Percentiles rank a stretch among this genome's conserved stretches.
phyloP scores from a whole-genome alignment of 148 eudicot species.

The Rhododendron griersonianum region DNA sequence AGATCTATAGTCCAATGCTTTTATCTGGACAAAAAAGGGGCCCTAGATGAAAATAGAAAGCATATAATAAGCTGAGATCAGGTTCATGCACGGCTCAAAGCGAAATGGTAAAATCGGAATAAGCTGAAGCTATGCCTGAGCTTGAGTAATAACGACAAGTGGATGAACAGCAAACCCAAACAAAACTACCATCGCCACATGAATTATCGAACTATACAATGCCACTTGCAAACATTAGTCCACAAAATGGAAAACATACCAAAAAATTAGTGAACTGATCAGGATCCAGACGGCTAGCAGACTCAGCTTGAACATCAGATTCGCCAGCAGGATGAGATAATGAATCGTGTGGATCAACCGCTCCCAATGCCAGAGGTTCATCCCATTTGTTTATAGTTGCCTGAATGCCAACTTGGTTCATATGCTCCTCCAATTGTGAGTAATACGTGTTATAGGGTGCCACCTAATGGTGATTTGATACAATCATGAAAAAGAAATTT shows the following conservation, averaged over 20 bases:
- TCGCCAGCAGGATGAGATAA: constrained; percentile 94
- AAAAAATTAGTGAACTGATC: constrained; percentile 87
- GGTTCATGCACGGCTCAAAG: background rate
- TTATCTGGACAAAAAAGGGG: background rate
- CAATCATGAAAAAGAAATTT: background rate
- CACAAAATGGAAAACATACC: constrained; percentile 37
- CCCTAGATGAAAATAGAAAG: background rate
- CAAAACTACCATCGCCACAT: background rate
- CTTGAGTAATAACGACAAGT: background rate
- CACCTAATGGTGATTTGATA: constrained; percentile 43
- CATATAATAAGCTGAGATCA: background rate
- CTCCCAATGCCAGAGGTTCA: constrained; percentile 80
- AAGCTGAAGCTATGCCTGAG: background rate
- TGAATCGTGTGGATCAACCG: constrained; percentile 95
- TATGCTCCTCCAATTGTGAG: constrained; percentile 85
- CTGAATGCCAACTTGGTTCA: constrained; percentile 79
- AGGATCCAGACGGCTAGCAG: constrained; percentile 75
- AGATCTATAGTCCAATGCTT: background rate
- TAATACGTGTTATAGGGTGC: constrained; percentile 94
- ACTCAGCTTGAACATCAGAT: constrained; percentile 91
- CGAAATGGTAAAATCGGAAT: background rate
- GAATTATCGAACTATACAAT: background rate
- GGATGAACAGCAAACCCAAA: background rate
- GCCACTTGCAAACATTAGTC: background rate
- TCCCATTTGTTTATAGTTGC: constrained; percentile 84